A percentile compares a stretch with the other conserved stretches of the same genome.
Evolutionary conservation across 805 yeast genomes (phyloP).

Genomic region (Starmerella sirachaensis): DNA sequence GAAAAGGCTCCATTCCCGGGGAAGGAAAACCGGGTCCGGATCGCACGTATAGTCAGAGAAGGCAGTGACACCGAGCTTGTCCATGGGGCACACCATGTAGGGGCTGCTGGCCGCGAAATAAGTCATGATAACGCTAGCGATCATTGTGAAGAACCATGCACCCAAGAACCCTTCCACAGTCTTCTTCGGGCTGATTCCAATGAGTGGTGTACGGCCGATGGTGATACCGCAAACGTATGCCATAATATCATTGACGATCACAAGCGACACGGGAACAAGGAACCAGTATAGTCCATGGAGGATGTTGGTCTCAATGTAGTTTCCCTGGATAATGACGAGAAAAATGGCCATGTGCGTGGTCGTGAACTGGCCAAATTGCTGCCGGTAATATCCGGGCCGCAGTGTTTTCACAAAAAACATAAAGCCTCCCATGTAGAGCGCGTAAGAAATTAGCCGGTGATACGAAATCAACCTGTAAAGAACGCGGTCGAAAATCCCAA

Average conservation of each 20-base stretch:
- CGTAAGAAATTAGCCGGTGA: slow-evolving; percentile 75
- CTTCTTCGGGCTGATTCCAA: slow-evolving; percentile 90
- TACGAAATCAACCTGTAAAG: slow-evolving; percentile 54
- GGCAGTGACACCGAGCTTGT: slow-evolving; percentile 41
- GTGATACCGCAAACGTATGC: slow-evolving; percentile 96
- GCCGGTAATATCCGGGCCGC: slow-evolving; percentile 76
- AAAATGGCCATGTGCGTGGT: slow-evolving; percentile 87
- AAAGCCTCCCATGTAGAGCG: slow-evolving; percentile 75
- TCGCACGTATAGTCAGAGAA: slow-evolving; percentile 60
- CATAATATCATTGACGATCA: slow-evolving; percentile 87
- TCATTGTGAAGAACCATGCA: slow-evolving; percentile 88
- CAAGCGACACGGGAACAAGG: slow-evolving; percentile 79
- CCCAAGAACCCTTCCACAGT: slow-evolving; percentile 96
- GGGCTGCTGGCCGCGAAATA: slow-evolving; percentile 50
- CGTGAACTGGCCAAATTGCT: slow-evolving; percentile 89
- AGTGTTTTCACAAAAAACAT: slow-evolving; percentile 80
- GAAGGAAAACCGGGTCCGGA: slow-evolving; percentile 78
- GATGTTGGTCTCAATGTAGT: slow-evolving; percentile 79
- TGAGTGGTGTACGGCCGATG: slow-evolving; percentile 83
- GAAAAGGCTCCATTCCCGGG: slow-evolving; percentile 55
- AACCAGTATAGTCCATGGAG: slow-evolving; percentile 91
- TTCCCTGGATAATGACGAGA: slow-evolving; percentile 86
- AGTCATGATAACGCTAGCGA: slow-evolving; percentile 58
- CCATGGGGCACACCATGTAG: slow-evolving; percentile 82
- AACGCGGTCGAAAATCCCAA: slow-evolving; percentile 40